Base-by-base conservation (phyloP, 2,329 filamentous ascomycete genomes). In the Ilyonectria sp. region DNA sequence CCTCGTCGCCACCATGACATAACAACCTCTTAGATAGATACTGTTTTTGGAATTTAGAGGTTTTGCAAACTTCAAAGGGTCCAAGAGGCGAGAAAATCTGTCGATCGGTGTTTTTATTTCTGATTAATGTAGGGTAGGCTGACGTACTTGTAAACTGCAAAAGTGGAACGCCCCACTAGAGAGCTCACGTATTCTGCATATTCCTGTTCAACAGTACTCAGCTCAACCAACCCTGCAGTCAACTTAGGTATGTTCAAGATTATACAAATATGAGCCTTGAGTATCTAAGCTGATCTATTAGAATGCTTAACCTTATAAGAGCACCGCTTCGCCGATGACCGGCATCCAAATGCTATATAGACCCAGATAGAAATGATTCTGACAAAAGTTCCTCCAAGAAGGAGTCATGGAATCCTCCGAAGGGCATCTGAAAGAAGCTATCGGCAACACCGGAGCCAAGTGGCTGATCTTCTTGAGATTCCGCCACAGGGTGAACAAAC, bases 321-420 rank as follows among this genome's bases (percentile, higher is more conserved):
- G 5, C 26, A 26, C 26, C 6, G 26, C 26, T 6, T 26, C 26
- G 26, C 26, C 3, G 15, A 8, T 43, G 3, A 43, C n/a, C 6
- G 5, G 15, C 2, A 8, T 7, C n/a, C n/a, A 6, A 8, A 15
- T 1, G 40, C 40, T 43, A n/a, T 17, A 43, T 6, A 43, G 40
- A n/a, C 40, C 17, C 40, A 6, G 40, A 43, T 4, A 75, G 10
- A 10, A 74, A 63, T 4, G 68, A 71, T 1, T 74, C 73, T 1
- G 72, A 75, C 33, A 74, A 69, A 44, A 74, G 73, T 17, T 75
- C 69, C 46, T 74, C 72, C 1, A 74, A 1, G 44, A 75, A 74
- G 0, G 72, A 71, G 2, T 71, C 69, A 67, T 73, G 2, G 63
- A 59, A 68, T 60, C 71, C 46, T 46, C 70, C 47, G 71, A 19